Evolutionary conservation across 2,329 filamentous ascomycete species (phyloP).

Genomic region (Cercospora beticola): DNA sequence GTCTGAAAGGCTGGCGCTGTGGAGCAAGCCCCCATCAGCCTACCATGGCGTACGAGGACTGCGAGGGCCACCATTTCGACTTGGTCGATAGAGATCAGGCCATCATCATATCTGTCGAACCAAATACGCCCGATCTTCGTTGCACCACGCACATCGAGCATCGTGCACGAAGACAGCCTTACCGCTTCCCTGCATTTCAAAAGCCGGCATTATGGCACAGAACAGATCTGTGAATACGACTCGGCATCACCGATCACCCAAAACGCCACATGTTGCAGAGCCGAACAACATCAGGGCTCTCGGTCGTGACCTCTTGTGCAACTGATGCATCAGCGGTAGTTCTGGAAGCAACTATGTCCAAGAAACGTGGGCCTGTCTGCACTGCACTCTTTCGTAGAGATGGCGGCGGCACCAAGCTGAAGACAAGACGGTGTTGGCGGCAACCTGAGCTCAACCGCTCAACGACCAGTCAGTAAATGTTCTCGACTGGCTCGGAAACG

Average conservation of each 20-base stretch:
- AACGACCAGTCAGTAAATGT: not conserved
- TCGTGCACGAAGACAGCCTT: not conserved
- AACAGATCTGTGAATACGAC: slow-evolving; percentile 5
- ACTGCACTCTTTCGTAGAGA: not conserved
- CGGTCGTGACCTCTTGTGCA: not conserved
- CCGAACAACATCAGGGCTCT: not conserved
- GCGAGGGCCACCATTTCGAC: not conserved
- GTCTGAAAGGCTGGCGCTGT: not conserved
- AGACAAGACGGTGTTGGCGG: not conserved
- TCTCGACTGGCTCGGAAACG: not conserved
- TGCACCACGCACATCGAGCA: not conserved
- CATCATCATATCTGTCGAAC: not conserved
- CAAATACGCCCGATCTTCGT: not conserved
- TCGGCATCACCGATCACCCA: not conserved
- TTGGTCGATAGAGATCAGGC: not conserved
- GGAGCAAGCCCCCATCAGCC: not conserved
- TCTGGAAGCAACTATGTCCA: not conserved
- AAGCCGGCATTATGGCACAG: not conserved
- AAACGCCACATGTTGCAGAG: slow-evolving; percentile 18
- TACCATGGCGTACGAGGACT: not conserved
- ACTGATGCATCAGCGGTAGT: not conserved
- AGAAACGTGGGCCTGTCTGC: not conserved
- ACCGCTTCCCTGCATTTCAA: slow-evolving; percentile 7
- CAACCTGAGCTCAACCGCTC: not conserved
- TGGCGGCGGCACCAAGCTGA: not conserved